Percentiles rank a stretch among this genome's conserved stretches.
Conservation (phyloP, 164 flowering plant species). For the Cinnamomum chago region DNA sequence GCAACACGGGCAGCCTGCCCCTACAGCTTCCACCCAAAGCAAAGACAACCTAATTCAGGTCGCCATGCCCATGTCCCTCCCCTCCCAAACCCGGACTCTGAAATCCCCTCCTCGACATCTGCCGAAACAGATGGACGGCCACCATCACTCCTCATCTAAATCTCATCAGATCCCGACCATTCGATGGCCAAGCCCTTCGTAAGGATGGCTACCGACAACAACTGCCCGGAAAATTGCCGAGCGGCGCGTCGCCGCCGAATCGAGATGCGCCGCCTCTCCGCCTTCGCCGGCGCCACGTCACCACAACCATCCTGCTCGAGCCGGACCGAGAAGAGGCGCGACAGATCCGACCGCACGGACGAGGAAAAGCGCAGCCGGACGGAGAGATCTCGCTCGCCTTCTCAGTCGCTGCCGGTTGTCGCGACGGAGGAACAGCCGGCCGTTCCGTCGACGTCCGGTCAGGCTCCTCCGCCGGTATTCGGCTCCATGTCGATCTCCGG, state of each 20-base stretch:
- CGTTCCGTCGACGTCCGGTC: not conserved
- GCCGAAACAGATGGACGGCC: conserved; percentile 2
- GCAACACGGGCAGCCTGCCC: conserved; percentile 11
- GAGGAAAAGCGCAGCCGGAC: conserved; percentile 17
- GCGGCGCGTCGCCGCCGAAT: conserved; percentile 34
- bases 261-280: conserved; percentile 25
- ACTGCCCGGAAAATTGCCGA: conserved; percentile 8
- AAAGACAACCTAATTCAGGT: not conserved
- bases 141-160: not conserved
- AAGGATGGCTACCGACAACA: not conserved
- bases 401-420: not conserved
- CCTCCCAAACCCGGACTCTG: not conserved
- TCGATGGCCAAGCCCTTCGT: conserved; percentile 2
- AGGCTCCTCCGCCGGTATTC: conserved; percentile 13
- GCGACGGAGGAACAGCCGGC: not conserved
- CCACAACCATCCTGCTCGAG: not conserved
- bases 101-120: not conserved
- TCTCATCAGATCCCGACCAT: not conserved
- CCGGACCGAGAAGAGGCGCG: conserved; percentile 6
- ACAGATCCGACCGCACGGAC: not conserved
- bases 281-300: not conserved
- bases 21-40: not conserved
- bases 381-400: not conserved
- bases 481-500: conserved; percentile 45
- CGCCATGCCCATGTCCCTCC: not conserved